phyloP scores from a whole-genome alignment of 768 basidiomycete genomes.

The Podaxis carcinomalis region DNA sequence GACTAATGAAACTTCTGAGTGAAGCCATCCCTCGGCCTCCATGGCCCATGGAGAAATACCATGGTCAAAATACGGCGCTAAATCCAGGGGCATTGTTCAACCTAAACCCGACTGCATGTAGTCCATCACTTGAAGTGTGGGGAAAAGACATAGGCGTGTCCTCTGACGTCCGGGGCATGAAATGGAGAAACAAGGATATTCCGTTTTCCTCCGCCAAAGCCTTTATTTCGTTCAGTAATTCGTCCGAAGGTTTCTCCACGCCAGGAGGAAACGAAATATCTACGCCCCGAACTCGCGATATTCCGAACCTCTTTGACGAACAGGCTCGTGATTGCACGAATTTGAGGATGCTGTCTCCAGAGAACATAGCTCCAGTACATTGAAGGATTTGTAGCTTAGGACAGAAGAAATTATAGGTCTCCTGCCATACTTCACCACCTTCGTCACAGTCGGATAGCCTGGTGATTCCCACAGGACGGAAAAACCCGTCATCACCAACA shows the following conservation, averaged over 20 bases:
- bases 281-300: not conserved
- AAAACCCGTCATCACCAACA: not conserved
- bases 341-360: not conserved
- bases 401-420: constrained; percentile 1
- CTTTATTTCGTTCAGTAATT: not conserved
- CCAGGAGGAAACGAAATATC: not conserved
- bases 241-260: not conserved
- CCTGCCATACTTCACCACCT: not conserved
- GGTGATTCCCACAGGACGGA: not conserved
- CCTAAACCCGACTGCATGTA: not conserved
- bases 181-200: not conserved
- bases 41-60: no score
- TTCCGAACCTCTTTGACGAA: not conserved
- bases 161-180: not conserved
- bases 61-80: not conserved
- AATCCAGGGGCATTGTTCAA: not conserved
- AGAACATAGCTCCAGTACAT: constrained; percentile 4
- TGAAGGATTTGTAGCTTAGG: constrained; percentile 1
- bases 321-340: not conserved
- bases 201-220: not conserved
- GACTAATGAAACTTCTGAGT: no score
- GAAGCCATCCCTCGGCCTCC: no score
- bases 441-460: not conserved
- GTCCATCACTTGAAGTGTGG: not conserved
- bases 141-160: no score